These are phyloP conservation scores for Misopates orontium DNA, from an alignment of 257 asterid genomes.

Conservation along the genomic window DNA sequence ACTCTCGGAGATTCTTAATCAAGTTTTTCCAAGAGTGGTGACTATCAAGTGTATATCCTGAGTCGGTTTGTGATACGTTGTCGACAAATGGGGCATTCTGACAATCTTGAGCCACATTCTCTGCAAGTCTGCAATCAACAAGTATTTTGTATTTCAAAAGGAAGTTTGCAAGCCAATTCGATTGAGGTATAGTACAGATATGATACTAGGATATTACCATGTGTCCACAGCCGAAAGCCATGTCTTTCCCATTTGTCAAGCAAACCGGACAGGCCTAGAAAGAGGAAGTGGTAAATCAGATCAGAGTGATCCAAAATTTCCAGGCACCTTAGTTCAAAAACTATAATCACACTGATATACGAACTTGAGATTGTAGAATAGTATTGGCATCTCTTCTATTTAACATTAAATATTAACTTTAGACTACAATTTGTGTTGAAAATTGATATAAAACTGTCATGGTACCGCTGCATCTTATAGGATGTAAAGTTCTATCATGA, in stretches of 20 bases:
- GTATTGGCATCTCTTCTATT: not conserved
- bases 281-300: no score
- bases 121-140: constrained; percentile 65
- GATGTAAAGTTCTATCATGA: not conserved
- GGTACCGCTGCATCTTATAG: not conserved
- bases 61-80: constrained; percentile 63
- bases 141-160: not conserved
- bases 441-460: not conserved
- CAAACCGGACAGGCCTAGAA: constrained; percentile 68
- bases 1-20: not conserved
- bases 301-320: no score
- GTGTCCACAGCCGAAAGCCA: constrained; percentile 84
- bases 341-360: not conserved
- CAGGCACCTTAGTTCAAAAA: not conserved
- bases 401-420: not conserved
- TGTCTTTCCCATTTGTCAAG: constrained; percentile 53
- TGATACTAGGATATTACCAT: constrained; percentile 44
- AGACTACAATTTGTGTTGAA: no score
- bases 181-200: not conserved
- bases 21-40: not conserved
- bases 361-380: constrained; percentile 10
- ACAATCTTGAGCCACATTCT: constrained; percentile 64
- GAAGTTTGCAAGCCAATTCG: not conserved
- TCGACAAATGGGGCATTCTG: constrained; percentile 77
- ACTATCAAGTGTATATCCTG: constrained; percentile 53